Base-by-base conservation (phyloP, 139 green algal species). In the Trebouxia sp. region DNA sequence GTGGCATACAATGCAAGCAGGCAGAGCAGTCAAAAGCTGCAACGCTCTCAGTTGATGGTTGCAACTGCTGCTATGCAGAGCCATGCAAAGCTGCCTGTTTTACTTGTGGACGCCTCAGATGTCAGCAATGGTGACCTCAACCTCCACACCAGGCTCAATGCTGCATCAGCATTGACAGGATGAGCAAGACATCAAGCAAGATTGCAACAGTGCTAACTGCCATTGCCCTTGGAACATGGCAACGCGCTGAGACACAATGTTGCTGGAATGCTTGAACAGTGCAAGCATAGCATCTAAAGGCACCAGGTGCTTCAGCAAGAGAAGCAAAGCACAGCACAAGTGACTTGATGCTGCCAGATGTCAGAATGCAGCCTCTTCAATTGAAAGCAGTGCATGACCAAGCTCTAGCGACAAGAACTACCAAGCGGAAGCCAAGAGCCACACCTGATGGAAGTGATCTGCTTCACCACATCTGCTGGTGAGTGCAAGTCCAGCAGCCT, bases 71-170 rank as follows among this genome's bases (percentile, higher is more conserved):
- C n/a, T n/a, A n/a, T n/a, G n/a, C n/a, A n/a, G n/a, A n/a, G n/a
- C n/a, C n/a, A n/a, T n/a, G n/a, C n/a, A n/a, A n/a, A n/a, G n/a
- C n/a, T n/a, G n/a, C n/a, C n/a, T n/a, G n/a, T n/a, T n/a, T n/a
- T n/a, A 24, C 1, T 47, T 5, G 45, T 47, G 47, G n/a, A 81
- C n/a, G 17, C 8, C 37, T 85, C 75, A 92, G 22, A 93, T 79
- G 80, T 92, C 90, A 50, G 75, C 82, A 80, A 94, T 94, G 74
- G 94, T 98, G 66, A 98, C 94, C 87, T 98, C 96, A 4, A 99
- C 94, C 87, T 99, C 96, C 3, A 99, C 96, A 81, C 96, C 96
- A 50, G 96, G 96, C 92, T 99, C 96, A 77, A 99, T 98, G 86
- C 85, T 89, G 85, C 77, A 80, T 6, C 20, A 24, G 14, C 47